Conservation (phyloP, 768 basidiomycete species). For the Phylloporus arenicola region DNA sequence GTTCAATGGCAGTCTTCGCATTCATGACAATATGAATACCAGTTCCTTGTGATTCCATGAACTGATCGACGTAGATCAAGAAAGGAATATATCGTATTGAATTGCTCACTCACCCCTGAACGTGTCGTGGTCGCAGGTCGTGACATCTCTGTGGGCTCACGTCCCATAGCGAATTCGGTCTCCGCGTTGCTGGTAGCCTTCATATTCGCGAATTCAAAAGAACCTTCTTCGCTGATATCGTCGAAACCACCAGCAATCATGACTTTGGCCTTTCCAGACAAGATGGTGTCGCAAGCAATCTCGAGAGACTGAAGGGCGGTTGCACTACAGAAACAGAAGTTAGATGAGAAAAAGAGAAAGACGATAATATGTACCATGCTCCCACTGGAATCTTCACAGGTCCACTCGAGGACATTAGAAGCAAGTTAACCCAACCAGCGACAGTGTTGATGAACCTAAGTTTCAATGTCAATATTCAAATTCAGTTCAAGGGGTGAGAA, state of each 20-base stretch:
- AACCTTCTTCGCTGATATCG: slow-evolving; percentile 96
- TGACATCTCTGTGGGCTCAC: slow-evolving; percentile 98
- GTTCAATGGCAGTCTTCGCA: slow-evolving; percentile 90
- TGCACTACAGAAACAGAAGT: slow-evolving; percentile 47
- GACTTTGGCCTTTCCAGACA: slow-evolving; percentile 95
- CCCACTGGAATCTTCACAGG: slow-evolving; percentile 99
- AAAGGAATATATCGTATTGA: neutral
- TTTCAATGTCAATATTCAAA: slow-evolving; percentile 4
- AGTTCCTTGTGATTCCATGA: slow-evolving; percentile 96
- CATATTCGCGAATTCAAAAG: slow-evolving; percentile 99
- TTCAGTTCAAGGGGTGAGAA: neutral
- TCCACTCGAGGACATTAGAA: slow-evolving; percentile 92
- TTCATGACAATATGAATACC: slow-evolving; percentile 98
- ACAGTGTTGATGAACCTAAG: slow-evolving; percentile 96
- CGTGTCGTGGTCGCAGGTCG: slow-evolving; percentile 95
- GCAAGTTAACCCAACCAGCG: slow-evolving; percentile 95
- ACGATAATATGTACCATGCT: slow-evolving; percentile 64
- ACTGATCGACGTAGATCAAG: slow-evolving; percentile 36
- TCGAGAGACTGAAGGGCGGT: slow-evolving; percentile 97
- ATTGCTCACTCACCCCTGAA: slow-evolving; percentile 61
- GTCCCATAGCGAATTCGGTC: slow-evolving; percentile 97
- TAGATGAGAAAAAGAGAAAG: neutral
- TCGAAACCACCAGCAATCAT: slow-evolving; percentile 99
- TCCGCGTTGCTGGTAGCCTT: slow-evolving; percentile 97
- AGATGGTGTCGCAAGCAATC: slow-evolving; percentile 93